These are phyloP conservation scores for Dactylonectria estremocensis DNA, from an alignment of 2,329 filamentous ascomycete genomes.

Conservation along the genomic window DNA sequence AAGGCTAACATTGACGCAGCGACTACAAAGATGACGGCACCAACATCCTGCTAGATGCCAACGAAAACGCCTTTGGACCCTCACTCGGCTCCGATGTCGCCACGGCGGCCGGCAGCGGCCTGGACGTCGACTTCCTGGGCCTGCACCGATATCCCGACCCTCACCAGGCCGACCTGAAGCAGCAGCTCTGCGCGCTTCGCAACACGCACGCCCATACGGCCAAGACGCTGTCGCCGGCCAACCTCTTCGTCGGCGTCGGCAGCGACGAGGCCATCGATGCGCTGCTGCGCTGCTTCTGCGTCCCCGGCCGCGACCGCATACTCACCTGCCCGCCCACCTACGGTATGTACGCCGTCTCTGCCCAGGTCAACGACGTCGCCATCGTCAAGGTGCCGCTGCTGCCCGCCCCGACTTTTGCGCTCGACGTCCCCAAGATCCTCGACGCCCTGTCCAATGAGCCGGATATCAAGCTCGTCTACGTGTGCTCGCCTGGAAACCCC, in stretches of 20 bases:
- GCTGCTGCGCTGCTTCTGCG: conserved; percentile 92
- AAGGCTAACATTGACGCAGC: conserved; percentile 63
- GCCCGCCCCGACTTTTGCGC: conserved; percentile 78
- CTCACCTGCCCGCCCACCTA: conserved; percentile 97
- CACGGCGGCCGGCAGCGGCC: conserved; percentile 54
- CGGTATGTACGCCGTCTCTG: conserved; percentile 97
- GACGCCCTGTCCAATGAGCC: conserved; percentile 71
- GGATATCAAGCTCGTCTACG: conserved; percentile 88
- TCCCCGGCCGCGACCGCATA: conserved; percentile 89
- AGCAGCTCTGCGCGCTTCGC: conserved; percentile 87
- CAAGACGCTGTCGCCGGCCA: conserved; percentile 80
- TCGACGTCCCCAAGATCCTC: conserved; percentile 80
- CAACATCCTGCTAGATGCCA: conserved; percentile 96
- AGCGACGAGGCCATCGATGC: conserved; percentile 98
- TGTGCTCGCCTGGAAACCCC: conserved; percentile 96
- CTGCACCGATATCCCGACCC: conserved; percentile 97
- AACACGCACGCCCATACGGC: conserved; percentile 87
- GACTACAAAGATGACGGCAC: conserved; percentile 99
- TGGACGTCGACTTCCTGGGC: conserved; percentile 79
- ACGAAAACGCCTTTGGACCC: conserved; percentile 96
- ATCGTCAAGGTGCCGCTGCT: conserved; percentile 90
- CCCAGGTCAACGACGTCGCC: conserved; percentile 91
- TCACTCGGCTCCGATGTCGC: conserved; percentile 69
- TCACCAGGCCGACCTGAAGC: conserved; percentile 90
- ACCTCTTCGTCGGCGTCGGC: conserved; percentile 95